Base-by-base conservation (phyloP, 1,284 basidiomycete species). In the Ustilago shanxiensis region DNA sequence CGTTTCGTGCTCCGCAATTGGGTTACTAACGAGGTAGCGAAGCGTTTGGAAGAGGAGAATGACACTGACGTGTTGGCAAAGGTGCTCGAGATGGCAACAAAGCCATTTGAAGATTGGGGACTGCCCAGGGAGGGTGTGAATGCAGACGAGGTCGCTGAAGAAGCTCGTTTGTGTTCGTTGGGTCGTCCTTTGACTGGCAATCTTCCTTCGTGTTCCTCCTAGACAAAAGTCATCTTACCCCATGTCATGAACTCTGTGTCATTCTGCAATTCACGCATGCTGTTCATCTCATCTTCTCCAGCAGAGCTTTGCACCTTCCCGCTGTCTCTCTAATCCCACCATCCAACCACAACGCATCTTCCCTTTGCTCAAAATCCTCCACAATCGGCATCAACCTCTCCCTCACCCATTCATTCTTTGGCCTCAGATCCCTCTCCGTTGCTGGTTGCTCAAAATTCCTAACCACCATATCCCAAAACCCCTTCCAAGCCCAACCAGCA, bases 81-180 rank as follows among this genome's bases (percentile, higher is more conserved):
- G 20, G 82, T 84, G 56, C 68, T 84, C 29, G 59, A 77, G 55
- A 81, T 82, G 78, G 79, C 82, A 31, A 56, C 72, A 13, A 35
- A 64, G 5, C 84, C 84, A 1, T 85, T 82, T 39, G 64, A 82
- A 13, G 77, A 72, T 28, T 82, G 75, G 77, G 77, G 77, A 3
- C 13, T 73, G 41, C 58, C 67, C 1, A 35, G 29, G 10, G 64
- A 77, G 22, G 80, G 72, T 7, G 75, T 86, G 86, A 28, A 87
- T 87, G 67, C 86, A n/a, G 71, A 77, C 37, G 89, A 87, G 87
- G 79, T 90, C 90, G 85, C 89, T 89, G 29, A 89, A 88, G 72
- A 90, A 90, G 89, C 90, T 90, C 55, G 80, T 2, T 57, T 81
- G 51, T 81, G 80, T 51, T 72, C 67, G 41, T n/a, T 84, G 6